Evolutionary conservation across 2,329 filamentous ascomycete species (phyloP), one percentile per base, ranked within the genome.

Genomic region (Trichophyton benhamiae): DNA sequence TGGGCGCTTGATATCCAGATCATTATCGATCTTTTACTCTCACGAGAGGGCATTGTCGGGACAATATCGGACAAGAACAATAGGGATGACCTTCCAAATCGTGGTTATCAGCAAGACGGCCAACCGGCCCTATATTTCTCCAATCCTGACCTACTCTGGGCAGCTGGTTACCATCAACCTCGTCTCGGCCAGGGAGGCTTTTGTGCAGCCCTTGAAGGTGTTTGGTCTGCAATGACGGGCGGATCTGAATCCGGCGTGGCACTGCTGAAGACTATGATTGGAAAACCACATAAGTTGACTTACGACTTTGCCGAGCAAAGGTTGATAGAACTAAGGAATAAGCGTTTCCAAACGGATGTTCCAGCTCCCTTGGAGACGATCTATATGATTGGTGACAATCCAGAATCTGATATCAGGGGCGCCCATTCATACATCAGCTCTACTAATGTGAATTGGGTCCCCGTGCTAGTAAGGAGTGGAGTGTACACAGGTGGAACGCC

Each of bases 341-440:
- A 74, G 15, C 63, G 83, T 25, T 76, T 84, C 57, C 69, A 72
- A 15, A 65, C 64, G 63, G 64, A 69, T 27, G 65, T 68, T 33
- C 61, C 74, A 2, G 72, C 69, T 20, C 79, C 81, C n/a, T 74
- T 96, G 61, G 79, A 80, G 68, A 82, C 81, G 49, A 91, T 97
- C 9, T 97, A 95, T 75, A 97, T 97, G 92, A 83, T 97, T 48
- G 94, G 94, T 4, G 88, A 92, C 70, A 92, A 92, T 69, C 88
- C 88, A 3, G 89, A 89, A 70, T 94, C 88, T 67, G 94, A 99
- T 72, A 96, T 99, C 66, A 79, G 83, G 3, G 94, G 94, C 4
- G 91, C 89, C 20, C 95, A 95, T 71, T 80, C 82, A 53, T 96
- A 87, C 70, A 69, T 77, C 52, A 88, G 87, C 64, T 76, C 80